These are phyloP conservation scores for Diaporthe destruens DNA, from an alignment of 2,329 filamentous ascomycete genomes.

Conservation along the genomic window DNA sequence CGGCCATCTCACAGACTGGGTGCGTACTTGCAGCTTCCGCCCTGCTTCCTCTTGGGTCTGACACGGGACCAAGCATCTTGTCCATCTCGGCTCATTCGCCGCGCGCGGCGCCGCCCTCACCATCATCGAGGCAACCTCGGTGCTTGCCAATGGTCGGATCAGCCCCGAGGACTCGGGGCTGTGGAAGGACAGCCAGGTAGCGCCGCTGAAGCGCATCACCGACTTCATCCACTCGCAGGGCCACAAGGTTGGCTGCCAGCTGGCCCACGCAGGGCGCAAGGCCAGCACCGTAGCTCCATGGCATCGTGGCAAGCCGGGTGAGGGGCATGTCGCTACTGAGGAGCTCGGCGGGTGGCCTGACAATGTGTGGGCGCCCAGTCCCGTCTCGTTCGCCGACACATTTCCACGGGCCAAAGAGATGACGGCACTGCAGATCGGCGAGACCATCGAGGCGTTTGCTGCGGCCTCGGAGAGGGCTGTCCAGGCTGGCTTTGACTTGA, in stretches of 20 bases:
- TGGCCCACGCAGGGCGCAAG: constrained; percentile 84
- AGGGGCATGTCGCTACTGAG: constrained; percentile 65
- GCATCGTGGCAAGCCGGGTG: constrained; percentile 64
- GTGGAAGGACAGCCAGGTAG: constrained; percentile 88
- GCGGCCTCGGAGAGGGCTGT: constrained; percentile 71
- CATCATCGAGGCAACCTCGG: constrained; percentile 83
- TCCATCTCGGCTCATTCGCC: constrained; percentile 84
- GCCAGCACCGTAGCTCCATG: constrained; percentile 73
- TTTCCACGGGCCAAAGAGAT: constrained; percentile 76
- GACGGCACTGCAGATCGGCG: constrained; percentile 75
- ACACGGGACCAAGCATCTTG: constrained; percentile 54
- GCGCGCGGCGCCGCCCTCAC: constrained; percentile 80
- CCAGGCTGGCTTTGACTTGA: constrained; percentile 78
- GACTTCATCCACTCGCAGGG: constrained; percentile 86
- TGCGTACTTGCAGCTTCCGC: background rate
- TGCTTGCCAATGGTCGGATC: constrained; percentile 83
- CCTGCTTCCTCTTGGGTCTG: background rate
- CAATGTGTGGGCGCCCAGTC: constrained; percentile 64
- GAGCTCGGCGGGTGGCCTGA: constrained; percentile 69
- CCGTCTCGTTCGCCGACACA: constrained; percentile 70
- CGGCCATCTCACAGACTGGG: constrained; percentile 81
- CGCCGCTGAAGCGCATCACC: constrained; percentile 75
- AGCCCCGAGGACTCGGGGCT: constrained; percentile 83
- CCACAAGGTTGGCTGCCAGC: constrained; percentile 82
- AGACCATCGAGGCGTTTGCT: constrained; percentile 72